These are phyloP conservation scores for Tympanopsis confertula DNA, from an alignment of 2,329 filamentous ascomycete species.

Conservation along the genomic window DNA sequence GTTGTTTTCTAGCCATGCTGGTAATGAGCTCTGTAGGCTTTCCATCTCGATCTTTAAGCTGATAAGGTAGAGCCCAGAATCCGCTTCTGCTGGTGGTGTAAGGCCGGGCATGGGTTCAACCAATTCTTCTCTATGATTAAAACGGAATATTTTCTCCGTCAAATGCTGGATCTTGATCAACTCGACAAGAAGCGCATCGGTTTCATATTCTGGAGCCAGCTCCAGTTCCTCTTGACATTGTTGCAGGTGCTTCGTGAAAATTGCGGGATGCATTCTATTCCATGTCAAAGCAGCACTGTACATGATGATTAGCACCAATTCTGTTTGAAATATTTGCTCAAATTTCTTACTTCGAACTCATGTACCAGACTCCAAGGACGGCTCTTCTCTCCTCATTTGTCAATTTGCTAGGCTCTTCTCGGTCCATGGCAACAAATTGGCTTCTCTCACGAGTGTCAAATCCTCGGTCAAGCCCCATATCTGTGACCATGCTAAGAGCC, in stretches of 20 bases:
- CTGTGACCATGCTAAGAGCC: slow-evolving; percentile 31
- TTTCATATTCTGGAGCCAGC: slow-evolving; percentile 27
- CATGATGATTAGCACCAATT: slow-evolving; percentile 4
- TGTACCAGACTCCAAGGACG: slow-evolving; percentile 39
- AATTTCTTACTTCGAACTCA: slow-evolving; percentile 38
- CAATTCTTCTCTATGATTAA: slow-evolving; percentile 9
- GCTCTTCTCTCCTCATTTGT: slow-evolving; percentile 40
- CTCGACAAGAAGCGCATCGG: slow-evolving; percentile 31
- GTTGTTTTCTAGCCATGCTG: slow-evolving; percentile 20
- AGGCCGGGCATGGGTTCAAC: slow-evolving; percentile 5
- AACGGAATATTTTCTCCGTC: slow-evolving; percentile 32
- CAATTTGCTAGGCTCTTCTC: slow-evolving; percentile 21
- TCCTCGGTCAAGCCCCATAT: slow-evolving; percentile 30
- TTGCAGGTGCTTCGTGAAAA: slow-evolving; percentile 38
- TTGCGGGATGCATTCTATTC: slow-evolving; percentile 31
- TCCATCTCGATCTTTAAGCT: slow-evolving; percentile 33
- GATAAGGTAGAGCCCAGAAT: slow-evolving; percentile 28
- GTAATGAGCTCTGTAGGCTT: slow-evolving; percentile 22
- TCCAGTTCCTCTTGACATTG: slow-evolving; percentile 35
- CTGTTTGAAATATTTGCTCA: not conserved
- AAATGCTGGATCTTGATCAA: slow-evolving; percentile 36
- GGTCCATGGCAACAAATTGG: slow-evolving; percentile 26
- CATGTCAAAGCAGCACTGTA: slow-evolving; percentile 27
- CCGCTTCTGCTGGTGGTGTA: slow-evolving; percentile 9
- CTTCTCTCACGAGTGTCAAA: slow-evolving; percentile 28